These are phyloP conservation scores for Lippia alba DNA, from an alignment of 305 asterid genomes.

Conservation along the genomic window DNA sequence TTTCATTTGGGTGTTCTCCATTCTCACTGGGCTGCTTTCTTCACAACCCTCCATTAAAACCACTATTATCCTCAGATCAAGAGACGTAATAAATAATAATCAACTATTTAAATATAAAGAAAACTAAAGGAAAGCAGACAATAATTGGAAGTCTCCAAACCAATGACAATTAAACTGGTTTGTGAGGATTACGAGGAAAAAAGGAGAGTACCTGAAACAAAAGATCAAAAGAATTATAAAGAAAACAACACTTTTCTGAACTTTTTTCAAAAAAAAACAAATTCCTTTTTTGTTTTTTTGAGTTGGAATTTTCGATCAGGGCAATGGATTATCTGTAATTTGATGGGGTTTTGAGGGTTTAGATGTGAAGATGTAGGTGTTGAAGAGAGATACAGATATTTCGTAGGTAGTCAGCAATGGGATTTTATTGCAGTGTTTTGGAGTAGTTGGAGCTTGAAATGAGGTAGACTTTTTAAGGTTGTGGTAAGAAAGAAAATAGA, in stretches of 20 bases:
- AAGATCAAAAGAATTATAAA: conserved; percentile 12
- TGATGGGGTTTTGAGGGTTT: conserved; percentile 27
- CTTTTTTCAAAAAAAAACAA: background rate
- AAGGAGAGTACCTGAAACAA: conserved; percentile 34
- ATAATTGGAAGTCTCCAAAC: conserved; percentile 42
- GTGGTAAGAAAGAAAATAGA: background rate
- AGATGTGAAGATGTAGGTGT: conserved; percentile 10
- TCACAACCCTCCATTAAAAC: conserved; percentile 55
- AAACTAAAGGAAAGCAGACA: background rate
- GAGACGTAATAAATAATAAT: background rate
- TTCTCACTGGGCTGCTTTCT: conserved; percentile 60
- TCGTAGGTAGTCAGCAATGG: conserved; percentile 24
- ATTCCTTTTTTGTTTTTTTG: conserved; percentile 9
- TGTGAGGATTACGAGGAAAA: conserved; percentile 48
- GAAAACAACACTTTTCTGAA: background rate
- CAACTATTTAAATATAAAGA: background rate
- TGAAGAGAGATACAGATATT: conserved; percentile 5
- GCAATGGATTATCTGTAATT: conserved; percentile 50
- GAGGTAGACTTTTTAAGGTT: background rate
- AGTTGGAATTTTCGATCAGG: conserved; percentile 41
- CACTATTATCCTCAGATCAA: conserved; percentile 28
- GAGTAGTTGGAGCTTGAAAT: conserved; percentile 14
- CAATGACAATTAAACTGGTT: conserved; percentile 40
- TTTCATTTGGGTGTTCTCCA: conserved; percentile 55
- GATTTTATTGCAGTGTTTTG: conserved; percentile 18